Evolutionary conservation across 225 moss, liverwort and hornwort genomes (phyloP), one percentile per base, ranked within the genome.

Genomic region (Marchantia polymorpha): DNA sequence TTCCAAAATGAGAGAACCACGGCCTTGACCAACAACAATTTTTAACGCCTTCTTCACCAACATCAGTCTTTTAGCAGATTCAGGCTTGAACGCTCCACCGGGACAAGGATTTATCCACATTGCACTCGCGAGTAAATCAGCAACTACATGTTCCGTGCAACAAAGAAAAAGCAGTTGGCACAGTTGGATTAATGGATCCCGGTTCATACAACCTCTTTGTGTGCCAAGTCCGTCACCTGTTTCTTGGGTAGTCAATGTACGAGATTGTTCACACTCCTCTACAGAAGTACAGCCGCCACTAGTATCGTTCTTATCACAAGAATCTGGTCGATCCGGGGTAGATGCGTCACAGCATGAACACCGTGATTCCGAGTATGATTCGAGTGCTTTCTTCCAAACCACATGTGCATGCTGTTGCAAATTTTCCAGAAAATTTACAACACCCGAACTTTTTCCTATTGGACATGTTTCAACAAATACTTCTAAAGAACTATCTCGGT

Each of bases 21-120:
- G 90, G 72, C 92, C 91, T 85, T 95, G 99, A 75, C 91, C 90
- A 60, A 87, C 86, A 67, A 99, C 79, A 81, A 95, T 83, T 82
- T 87, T 88, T 90, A 95, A 91, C 79, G 91, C 75, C 70, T 90
- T 90, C 92, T 93, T 92, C 74, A 92, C 89, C 77, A 89, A 81
- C 39, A 87, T 69, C 56, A 99, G 76, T 81, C 78, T 91, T 79
- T 79, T 90, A 27, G 80, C 72, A 66, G 94, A 91, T 61, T 87
- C 84, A 53, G 83, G 76, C 51, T 89, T 84, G 74, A 88, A 82
- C 6, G 72, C 81, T 77, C 85, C 93, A 30, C 22, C 63, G 55
- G 78, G 81, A 75, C 70, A 77, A 58, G 84, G 83, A 78, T 25
- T 77, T 50, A 90, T 55, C 72, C 83, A 76, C 23, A 92, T 91